Evolutionary conservation across 768 basidiomycete species (phyloP).

Genomic region (Infundibulicybe gibba): DNA sequence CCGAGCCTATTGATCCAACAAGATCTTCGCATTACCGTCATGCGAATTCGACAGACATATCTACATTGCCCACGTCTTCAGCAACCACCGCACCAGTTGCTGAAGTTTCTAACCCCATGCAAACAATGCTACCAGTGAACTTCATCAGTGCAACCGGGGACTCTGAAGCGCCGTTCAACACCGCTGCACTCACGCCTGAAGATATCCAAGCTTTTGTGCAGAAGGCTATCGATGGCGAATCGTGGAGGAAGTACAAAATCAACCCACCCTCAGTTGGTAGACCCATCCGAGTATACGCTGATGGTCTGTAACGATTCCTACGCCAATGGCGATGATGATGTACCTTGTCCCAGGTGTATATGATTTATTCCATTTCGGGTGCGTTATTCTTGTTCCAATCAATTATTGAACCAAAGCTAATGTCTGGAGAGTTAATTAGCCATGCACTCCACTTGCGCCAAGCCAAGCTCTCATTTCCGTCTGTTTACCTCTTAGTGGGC

Average conservation of each 20-base stretch:
- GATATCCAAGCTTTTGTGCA: conserved; percentile 70
- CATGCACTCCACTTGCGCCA: no score
- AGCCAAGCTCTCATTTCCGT: no score
- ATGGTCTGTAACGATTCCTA: conserved; percentile 44
- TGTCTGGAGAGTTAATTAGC: conserved; percentile 33
- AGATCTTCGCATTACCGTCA: conserved; percentile 29
- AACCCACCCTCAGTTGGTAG: no score
- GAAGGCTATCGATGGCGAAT: conserved; percentile 72
- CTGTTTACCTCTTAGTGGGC: no score
- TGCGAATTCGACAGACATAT: conserved; percentile 44
- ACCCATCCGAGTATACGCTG: no score
- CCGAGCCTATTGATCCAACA: conserved; percentile 32
- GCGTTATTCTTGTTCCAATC: conserved; percentile 16
- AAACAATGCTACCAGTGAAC: conserved; percentile 22
- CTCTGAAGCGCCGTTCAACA: conserved; percentile 46
- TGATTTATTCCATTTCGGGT: conserved; percentile 97
- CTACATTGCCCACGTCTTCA: conserved; percentile 42
- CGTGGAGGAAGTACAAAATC: no score
- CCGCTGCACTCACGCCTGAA: conserved; percentile 63
- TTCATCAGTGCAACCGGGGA: conserved; percentile 31
- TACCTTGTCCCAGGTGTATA: conserved; percentile 69
- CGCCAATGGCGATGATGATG: conserved; percentile 14
- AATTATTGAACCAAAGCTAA: conserved; percentile 1
- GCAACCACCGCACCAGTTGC: conserved; percentile 16
- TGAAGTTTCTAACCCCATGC: conserved; percentile 16